Conservation (phyloP, 2,329 filamentous ascomycete species). For the Scedosporium apiospermum region DNA sequence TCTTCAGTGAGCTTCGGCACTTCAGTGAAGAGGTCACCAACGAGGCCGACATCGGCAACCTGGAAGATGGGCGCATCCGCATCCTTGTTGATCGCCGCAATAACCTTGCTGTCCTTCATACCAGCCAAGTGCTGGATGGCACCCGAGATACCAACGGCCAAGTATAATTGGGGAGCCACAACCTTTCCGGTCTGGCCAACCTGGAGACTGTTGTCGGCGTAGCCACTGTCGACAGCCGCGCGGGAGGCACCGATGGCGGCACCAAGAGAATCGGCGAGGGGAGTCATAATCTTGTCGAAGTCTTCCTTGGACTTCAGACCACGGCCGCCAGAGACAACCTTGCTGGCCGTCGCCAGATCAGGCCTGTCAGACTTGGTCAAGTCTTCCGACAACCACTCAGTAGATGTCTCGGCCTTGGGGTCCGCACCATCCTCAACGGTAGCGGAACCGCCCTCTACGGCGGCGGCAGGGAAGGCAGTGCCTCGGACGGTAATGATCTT, state of each 20-base stretch:
- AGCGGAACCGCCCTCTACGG: conserved; percentile 63
- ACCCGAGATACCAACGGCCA: conserved; percentile 91
- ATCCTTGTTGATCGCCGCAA: conserved; percentile 98
- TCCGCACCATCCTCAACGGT: conserved; percentile 73
- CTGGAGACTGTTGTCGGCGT: conserved; percentile 96
- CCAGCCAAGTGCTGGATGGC: conserved; percentile 97
- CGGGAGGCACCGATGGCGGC: conserved; percentile 94
- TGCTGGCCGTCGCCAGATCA: conserved; percentile 79
- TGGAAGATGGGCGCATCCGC: conserved; percentile 96
- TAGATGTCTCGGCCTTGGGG: conserved; percentile 61
- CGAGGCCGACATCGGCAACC: conserved; percentile 88
- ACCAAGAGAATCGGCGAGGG: conserved; percentile 82
- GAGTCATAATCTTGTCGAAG: conserved; percentile 86
- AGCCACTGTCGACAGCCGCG: conserved; percentile 92
- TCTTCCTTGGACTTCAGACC: conserved; percentile 97
- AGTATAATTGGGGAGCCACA: conserved; percentile 88
- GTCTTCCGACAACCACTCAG: conserved; percentile 91
- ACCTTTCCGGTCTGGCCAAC: conserved; percentile 99
- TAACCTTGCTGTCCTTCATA: conserved; percentile 99
- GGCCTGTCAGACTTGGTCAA: conserved; percentile 89
- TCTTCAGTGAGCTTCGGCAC: conserved; percentile 96
- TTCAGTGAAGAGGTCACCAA: conserved; percentile 91
- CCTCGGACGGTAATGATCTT: conserved; percentile 91
- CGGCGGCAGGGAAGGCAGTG: conserved; percentile 76
- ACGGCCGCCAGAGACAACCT: conserved; percentile 86